phyloP scores from a whole-genome alignment of 1,284 basidiomycete species.

The Leccinum holopus region DNA sequence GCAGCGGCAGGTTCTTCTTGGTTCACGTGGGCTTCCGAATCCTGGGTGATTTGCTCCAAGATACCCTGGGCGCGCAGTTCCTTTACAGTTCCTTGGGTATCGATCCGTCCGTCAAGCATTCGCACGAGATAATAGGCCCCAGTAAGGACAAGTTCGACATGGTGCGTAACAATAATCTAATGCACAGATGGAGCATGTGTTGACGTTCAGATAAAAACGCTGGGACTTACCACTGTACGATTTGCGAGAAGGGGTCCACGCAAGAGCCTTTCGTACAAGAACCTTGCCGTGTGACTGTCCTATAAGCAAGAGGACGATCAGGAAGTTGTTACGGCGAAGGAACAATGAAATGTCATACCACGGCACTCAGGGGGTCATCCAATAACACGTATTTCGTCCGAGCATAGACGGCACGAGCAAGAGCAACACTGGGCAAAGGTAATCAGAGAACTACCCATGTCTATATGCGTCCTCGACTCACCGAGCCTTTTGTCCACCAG shows the following conservation, averaged over 20 bases:
- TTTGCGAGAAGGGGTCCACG: slow-evolving; percentile 54
- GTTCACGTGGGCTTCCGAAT: slow-evolving; percentile 28
- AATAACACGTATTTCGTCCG: slow-evolving; percentile 50
- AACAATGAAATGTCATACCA: slow-evolving; percentile 34
- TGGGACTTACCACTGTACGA: slow-evolving; percentile 54
- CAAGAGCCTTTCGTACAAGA: slow-evolving; percentile 54
- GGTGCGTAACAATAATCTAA: slow-evolving; percentile 63
- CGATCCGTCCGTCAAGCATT: slow-evolving; percentile 61
- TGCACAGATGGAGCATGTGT: background rate
- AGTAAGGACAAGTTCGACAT: slow-evolving; percentile 61
- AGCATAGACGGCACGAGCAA: slow-evolving; percentile 57
- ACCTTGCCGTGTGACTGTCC: slow-evolving; percentile 62
- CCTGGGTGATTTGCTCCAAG: slow-evolving; percentile 46
- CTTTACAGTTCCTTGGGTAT: slow-evolving; percentile 52
- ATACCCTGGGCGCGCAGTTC: slow-evolving; percentile 50
- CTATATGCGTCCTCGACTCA: slow-evolving; percentile 12
- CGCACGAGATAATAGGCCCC: slow-evolving; percentile 56
- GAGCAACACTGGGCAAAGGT: slow-evolving; percentile 42
- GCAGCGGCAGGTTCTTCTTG: slow-evolving; percentile 20
- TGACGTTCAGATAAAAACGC: background rate
- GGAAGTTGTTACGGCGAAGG: background rate
- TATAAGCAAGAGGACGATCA: slow-evolving; percentile 24
- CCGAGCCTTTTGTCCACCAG: slow-evolving; percentile 55
- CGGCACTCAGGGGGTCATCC: slow-evolving; percentile 61
- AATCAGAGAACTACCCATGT: slow-evolving; percentile 2